Percentiles rank a stretch among this genome's conserved stretches.
These are phyloP conservation scores for Malassezia arunalokei DNA, from an alignment of 1,284 basidiomycete genomes.

Conservation along the genomic window DNA sequence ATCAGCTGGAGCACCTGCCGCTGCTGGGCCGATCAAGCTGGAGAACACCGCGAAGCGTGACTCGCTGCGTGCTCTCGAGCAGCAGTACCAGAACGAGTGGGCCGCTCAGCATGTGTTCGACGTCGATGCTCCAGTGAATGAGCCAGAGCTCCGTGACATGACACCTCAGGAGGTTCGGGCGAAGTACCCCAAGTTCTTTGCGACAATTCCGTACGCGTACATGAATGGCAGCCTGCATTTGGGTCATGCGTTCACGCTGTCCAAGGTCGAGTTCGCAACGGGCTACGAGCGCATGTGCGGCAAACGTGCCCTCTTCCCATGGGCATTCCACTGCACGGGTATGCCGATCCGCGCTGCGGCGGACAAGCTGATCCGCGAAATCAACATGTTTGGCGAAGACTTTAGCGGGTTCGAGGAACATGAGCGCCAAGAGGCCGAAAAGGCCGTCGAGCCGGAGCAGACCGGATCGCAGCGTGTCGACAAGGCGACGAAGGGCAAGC, in stretches of 20 bases:
- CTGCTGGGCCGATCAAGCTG: slow-evolving; percentile 44
- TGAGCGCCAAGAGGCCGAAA: slow-evolving; percentile 47
- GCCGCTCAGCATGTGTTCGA: slow-evolving; percentile 57
- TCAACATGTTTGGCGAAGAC: slow-evolving; percentile 84
- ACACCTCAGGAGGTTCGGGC: slow-evolving; percentile 47
- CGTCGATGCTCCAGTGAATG: slow-evolving; percentile 58
- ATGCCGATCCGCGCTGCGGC: slow-evolving; percentile 98
- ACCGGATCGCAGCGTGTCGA: slow-evolving; percentile 17
- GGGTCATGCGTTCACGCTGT: slow-evolving; percentile 95
- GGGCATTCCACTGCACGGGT: slow-evolving; percentile 86
- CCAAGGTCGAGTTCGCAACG: slow-evolving; percentile 92
- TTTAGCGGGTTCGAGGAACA: slow-evolving; percentile 61
- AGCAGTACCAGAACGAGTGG: slow-evolving; percentile 73
- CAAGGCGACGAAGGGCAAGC: slow-evolving; percentile 93
- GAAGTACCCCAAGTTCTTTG: slow-evolving; percentile 89
- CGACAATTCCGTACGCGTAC: slow-evolving; percentile 73
- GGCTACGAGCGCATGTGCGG: slow-evolving; percentile 93
- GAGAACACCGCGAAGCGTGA: slow-evolving; percentile 74
- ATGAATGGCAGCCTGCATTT: slow-evolving; percentile 97
- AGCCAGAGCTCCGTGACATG: slow-evolving; percentile 26
- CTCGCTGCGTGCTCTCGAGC: slow-evolving; percentile 67
- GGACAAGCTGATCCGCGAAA: slow-evolving; percentile 94
- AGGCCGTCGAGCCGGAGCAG: slow-evolving; percentile 10
- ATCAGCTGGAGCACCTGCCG: slow-evolving; percentile 1
- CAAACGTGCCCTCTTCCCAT: slow-evolving; percentile 85